Conservation (phyloP, 192 early-diverging fungal species). For the Coemansia sp. region DNA sequence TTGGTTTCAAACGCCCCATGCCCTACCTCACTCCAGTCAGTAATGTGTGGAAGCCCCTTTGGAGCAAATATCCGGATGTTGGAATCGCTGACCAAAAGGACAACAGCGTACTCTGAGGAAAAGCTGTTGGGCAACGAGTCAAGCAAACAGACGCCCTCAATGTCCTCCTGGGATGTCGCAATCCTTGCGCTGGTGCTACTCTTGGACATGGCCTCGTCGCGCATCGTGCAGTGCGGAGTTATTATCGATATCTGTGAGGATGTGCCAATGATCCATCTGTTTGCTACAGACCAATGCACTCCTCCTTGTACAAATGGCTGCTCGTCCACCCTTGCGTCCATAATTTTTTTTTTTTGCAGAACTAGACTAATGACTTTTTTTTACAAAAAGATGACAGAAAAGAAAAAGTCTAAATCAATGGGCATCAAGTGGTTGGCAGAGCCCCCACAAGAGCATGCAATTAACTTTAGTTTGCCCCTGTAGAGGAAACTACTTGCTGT, state of each 20-base stretch:
- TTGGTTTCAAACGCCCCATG: slow-evolving; percentile 22
- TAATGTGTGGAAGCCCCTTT: slow-evolving; percentile 16
- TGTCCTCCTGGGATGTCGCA: slow-evolving; percentile 13
- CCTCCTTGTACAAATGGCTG: slow-evolving; percentile 23
- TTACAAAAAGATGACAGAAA: not conserved
- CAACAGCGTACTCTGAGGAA: slow-evolving; percentile 17
- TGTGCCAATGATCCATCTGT: slow-evolving; percentile 44
- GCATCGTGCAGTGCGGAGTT: slow-evolving; percentile 18
- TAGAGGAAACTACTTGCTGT: too few species aligned
- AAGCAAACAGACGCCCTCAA: slow-evolving; percentile 33
- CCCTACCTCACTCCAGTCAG: slow-evolving; percentile 38
- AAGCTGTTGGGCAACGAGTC: slow-evolving; percentile 28
- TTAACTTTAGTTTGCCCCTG: too few species aligned
- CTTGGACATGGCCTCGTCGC: slow-evolving; percentile 9
- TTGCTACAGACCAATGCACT: slow-evolving; percentile 35
- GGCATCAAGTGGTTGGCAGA: too few species aligned
- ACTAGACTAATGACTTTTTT: not conserved
- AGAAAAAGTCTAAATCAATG: not conserved
- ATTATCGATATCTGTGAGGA: slow-evolving; percentile 18
- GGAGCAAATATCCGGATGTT: slow-evolving; percentile 32
- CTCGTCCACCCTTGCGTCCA: slow-evolving; percentile 25
- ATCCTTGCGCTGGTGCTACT: slow-evolving; percentile 22
- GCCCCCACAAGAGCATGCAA: too few species aligned
- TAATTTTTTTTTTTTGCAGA: not conserved
- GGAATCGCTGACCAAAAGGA: slow-evolving; percentile 38